Evolutionary conservation across 495 filamentous ascomycete species (phyloP).

Genomic region (Bryoglossum gracile): DNA sequence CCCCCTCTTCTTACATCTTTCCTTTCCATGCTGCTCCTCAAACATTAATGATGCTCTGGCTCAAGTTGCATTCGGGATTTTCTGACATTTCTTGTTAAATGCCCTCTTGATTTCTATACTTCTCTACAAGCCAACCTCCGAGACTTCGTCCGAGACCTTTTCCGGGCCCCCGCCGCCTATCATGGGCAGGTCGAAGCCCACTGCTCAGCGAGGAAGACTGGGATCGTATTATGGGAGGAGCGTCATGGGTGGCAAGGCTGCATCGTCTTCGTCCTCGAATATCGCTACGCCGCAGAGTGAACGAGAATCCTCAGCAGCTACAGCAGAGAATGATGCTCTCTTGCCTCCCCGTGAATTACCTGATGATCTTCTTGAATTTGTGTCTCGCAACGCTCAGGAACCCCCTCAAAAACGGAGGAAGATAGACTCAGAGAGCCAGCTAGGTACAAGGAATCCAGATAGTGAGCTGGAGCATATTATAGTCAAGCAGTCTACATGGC

Average conservation of each 20-base stretch:
- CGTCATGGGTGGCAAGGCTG: not conserved
- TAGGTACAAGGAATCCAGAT: not conserved
- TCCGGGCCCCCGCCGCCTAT: no score
- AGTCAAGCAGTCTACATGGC: slow-evolving; percentile 13
- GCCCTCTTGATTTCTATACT: no score
- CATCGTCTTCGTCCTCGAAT: not conserved
- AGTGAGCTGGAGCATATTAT: slow-evolving; percentile 17
- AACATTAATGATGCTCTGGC: no score
- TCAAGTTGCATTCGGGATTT: no score
- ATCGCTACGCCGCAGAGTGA: not conserved
- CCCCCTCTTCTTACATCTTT: no score
- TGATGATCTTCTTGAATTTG: slow-evolving; percentile 16
- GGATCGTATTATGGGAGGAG: no score
- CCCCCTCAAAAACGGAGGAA: slow-evolving; percentile 22
- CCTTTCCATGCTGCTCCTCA: no score
- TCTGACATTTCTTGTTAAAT: no score
- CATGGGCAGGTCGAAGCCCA: no score
- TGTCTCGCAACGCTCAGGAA: not conserved
- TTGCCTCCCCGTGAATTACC: slow-evolving; percentile 7
- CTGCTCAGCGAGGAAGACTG: no score
- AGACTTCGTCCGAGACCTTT: no score
- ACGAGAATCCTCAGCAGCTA: not conserved
- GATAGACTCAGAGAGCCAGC: not conserved
- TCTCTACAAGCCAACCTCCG: no score
- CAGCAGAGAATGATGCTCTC: not conserved